These are phyloP conservation scores for Naganishia randhawae DNA, from an alignment of 768 basidiomycete genomes.

Conservation along the genomic window DNA sequence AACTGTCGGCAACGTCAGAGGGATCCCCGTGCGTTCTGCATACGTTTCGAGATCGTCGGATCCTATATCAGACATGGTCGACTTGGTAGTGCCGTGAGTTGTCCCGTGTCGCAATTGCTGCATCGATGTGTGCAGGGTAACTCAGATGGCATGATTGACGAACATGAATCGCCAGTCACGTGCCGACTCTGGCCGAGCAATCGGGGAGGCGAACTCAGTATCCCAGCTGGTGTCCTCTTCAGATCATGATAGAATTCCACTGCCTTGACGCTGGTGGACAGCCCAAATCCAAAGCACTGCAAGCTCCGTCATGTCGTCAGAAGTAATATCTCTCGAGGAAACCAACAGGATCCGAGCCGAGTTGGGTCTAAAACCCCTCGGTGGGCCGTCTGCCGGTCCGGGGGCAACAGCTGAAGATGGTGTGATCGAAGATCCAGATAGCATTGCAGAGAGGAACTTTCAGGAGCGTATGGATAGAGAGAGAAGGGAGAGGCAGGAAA, in stretches of 20 bases:
- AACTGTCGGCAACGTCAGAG: background rate
- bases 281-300: background rate
- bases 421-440: conserved; percentile 56
- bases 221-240: background rate
- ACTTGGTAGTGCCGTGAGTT: background rate
- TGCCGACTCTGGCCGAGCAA: background rate
- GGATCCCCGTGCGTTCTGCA: conserved; percentile 8
- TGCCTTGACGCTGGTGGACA: too few species aligned
- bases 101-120: too few species aligned
- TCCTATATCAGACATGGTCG: conserved; percentile 8
- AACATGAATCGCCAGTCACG: too few species aligned
- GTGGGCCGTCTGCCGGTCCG: background rate
- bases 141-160: too few species aligned
- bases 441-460: conserved; percentile 84
- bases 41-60: conserved; percentile 12
- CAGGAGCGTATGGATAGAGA: conserved; percentile 66
- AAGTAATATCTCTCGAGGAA: conserved; percentile 49
- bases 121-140: too few species aligned
- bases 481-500: conserved; percentile 62
- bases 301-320: conserved; percentile 23
- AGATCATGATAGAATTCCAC: background rate
- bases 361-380: conserved; percentile 84
- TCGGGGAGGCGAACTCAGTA: background rate
- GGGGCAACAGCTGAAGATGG: conserved; percentile 19
- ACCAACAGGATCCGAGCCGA: conserved; percentile 79